Conservation (phyloP, 495 filamentous ascomycete genomes). For the Xylaria grammica region DNA sequence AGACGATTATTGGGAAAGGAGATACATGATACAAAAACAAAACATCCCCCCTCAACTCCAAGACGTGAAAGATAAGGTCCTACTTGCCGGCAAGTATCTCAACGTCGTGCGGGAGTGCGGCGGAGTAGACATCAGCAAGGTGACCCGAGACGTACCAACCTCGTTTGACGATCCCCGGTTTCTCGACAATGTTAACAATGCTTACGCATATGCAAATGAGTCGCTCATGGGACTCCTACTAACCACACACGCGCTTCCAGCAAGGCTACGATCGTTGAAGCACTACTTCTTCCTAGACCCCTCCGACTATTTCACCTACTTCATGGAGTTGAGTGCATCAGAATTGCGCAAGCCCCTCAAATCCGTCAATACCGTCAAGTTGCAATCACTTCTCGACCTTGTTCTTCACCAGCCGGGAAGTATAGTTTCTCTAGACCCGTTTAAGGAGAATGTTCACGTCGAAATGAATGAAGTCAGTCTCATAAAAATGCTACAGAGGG, state of each 20-base stretch:
- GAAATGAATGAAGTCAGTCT: constrained; percentile 94
- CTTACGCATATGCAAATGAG: constrained; percentile 94
- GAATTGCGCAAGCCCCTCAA: constrained; percentile 89
- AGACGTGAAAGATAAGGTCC: constrained; percentile 88
- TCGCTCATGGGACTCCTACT: constrained; percentile 90
- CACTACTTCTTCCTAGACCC: constrained; percentile 99
- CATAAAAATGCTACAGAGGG: constrained; percentile 90
- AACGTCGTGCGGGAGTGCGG: constrained; percentile 98
- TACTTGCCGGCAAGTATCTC: constrained; percentile 94
- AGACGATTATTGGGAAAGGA: constrained; percentile 98
- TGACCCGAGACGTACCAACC: constrained; percentile 82
- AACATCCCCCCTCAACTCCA: constrained; percentile 94
- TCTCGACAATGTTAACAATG: constrained; percentile 91
- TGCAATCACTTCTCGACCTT: constrained; percentile 92
- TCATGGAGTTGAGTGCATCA: constrained; percentile 85
- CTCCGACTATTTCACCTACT: constrained; percentile 97
- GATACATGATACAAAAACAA: constrained; percentile 90
- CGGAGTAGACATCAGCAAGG: constrained; percentile 91
- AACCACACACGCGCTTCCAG: constrained; percentile 88
- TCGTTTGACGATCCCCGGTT: constrained; percentile 91
- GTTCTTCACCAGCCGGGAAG: constrained; percentile 94
- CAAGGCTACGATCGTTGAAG: constrained; percentile 85
- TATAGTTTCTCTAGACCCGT: constrained; percentile 91
- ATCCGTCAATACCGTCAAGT: constrained; percentile 85
- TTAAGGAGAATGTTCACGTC: constrained; percentile 97